phyloP scores from a whole-genome alignment of 768 basidiomycete genomes.

The Vararia minispora region DNA sequence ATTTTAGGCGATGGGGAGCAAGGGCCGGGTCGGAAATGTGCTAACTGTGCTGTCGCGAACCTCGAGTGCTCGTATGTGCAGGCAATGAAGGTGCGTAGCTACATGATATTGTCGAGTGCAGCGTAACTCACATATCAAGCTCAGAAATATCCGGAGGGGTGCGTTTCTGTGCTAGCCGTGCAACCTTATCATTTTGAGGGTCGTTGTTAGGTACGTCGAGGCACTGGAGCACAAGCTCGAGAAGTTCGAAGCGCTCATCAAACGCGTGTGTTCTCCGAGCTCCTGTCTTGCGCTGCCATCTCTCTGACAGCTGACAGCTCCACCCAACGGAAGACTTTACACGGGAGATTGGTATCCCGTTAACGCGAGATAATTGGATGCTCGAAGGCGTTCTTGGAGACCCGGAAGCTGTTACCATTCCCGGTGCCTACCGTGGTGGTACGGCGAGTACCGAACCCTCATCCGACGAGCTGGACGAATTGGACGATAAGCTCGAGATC shows the following conservation, averaged over 20 bases:
- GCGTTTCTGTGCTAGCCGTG: conserved; percentile 10
- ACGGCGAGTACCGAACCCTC: background rate
- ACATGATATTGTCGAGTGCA: background rate
- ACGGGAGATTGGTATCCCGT: conserved; percentile 38
- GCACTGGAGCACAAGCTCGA: conserved; percentile 31
- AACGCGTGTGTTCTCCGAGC: conserved; percentile 19
- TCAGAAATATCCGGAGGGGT: conserved; percentile 51
- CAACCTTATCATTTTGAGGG: background rate
- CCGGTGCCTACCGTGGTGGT: no score
- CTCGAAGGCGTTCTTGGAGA: no score
- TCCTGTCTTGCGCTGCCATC: background rate
- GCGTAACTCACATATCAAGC: no score
- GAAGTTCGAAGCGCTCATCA: conserved; percentile 29
- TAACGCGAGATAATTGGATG: conserved; percentile 31
- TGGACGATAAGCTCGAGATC: conserved; percentile 14
- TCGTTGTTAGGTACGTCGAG: conserved; percentile 23
- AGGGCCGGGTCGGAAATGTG: conserved; percentile 50
- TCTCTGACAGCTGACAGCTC: conserved; percentile 28
- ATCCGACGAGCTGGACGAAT: conserved; percentile 2
- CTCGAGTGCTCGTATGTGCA: conserved; percentile 59
- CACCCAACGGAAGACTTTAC: conserved; percentile 54
- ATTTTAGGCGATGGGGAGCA: conserved; percentile 56
- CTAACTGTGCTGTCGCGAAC: conserved; percentile 48
- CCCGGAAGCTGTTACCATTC: no score
- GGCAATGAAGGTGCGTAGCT: conserved; percentile 45